These are phyloP conservation scores for Coprinopsis sp. DNA, from an alignment of 768 basidiomycete genomes.

Conservation along the genomic window DNA sequence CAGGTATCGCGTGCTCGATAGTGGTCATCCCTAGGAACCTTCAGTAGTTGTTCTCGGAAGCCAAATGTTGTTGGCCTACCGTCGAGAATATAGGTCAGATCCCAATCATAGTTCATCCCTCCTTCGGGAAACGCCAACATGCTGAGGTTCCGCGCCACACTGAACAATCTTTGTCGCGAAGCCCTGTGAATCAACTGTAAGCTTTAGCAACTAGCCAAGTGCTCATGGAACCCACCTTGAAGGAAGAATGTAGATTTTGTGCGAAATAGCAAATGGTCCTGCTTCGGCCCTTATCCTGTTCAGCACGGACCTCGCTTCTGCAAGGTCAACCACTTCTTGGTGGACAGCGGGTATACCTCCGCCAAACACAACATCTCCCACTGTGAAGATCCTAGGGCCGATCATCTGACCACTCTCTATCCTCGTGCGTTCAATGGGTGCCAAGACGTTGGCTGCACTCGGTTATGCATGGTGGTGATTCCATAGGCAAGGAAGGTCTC, in stretches of 20 bases:
- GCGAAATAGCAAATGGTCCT: slow-evolving; percentile 64
- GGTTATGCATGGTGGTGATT: slow-evolving; percentile 73
- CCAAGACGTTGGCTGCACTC: slow-evolving; percentile 56
- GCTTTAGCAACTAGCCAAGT: neutral
- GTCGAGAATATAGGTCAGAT: slow-evolving; percentile 73
- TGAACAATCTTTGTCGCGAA: slow-evolving; percentile 60
- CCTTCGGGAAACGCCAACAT: slow-evolving; percentile 77
- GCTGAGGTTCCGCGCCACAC: slow-evolving; percentile 54
- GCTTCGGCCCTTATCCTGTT: slow-evolving; percentile 68
- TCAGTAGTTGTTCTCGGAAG: neutral
- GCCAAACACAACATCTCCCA: slow-evolving; percentile 62
- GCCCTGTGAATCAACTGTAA: slow-evolving; percentile 35
- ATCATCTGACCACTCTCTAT: slow-evolving; percentile 64
- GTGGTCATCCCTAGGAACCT: slow-evolving; percentile 62
- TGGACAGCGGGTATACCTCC: slow-evolving; percentile 42
- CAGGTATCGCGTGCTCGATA: slow-evolving; percentile 65
- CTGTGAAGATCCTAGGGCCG: slow-evolving; percentile 71
- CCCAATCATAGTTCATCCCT: slow-evolving; percentile 80
- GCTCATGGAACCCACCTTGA: slow-evolving; percentile 39
- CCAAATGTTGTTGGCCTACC: slow-evolving; percentile 33
- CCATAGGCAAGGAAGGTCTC: slow-evolving; percentile 74
- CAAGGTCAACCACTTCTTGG: slow-evolving; percentile 58
- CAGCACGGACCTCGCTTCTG: slow-evolving; percentile 62
- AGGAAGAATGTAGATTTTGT: slow-evolving; percentile 75
- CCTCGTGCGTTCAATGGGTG: slow-evolving; percentile 61